These are phyloP conservation scores for Tulasnella sp. DNA, from an alignment of 768 basidiomycete genomes.

Conservation along the genomic window DNA sequence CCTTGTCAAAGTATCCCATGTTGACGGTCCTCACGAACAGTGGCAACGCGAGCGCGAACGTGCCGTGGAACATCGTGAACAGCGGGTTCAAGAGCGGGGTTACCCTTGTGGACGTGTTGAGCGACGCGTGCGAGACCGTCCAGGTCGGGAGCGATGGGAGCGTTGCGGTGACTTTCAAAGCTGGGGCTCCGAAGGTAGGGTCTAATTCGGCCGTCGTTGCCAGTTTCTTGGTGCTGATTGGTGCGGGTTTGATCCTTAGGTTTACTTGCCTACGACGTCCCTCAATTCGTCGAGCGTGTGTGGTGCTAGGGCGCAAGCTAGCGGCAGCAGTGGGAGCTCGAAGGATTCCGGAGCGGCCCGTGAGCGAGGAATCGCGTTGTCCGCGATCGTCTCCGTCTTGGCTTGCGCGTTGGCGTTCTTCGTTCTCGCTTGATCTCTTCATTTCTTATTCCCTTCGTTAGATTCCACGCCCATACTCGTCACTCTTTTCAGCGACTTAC, in stretches of 20 bases:
- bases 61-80: neutral
- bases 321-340: neutral
- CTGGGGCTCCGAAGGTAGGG: conserved; percentile 9
- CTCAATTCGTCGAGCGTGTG: neutral
- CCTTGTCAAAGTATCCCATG: conserved; percentile 8
- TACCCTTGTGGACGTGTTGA: conserved; percentile 5
- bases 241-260: neutral
- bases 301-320: neutral
- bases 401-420: neutral
- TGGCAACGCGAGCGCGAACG: neutral
- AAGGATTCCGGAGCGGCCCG: neutral
- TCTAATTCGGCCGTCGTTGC: neutral
- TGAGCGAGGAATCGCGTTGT: neutral
- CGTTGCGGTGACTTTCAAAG: neutral
- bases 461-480: too few species aligned
- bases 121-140: neutral
- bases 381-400: neutral
- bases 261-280: conserved; percentile 1
- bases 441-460: too few species aligned
- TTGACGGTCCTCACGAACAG: conserved; percentile 12
- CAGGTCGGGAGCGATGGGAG: conserved; percentile 10
- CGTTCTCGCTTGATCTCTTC: neutral
- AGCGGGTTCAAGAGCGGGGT: neutral
- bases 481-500: too few species aligned
- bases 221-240: neutral